These are phyloP conservation scores for Cordyceps farinosa DNA, from an alignment of 2,329 filamentous ascomycete species.

Conservation along the genomic window DNA sequence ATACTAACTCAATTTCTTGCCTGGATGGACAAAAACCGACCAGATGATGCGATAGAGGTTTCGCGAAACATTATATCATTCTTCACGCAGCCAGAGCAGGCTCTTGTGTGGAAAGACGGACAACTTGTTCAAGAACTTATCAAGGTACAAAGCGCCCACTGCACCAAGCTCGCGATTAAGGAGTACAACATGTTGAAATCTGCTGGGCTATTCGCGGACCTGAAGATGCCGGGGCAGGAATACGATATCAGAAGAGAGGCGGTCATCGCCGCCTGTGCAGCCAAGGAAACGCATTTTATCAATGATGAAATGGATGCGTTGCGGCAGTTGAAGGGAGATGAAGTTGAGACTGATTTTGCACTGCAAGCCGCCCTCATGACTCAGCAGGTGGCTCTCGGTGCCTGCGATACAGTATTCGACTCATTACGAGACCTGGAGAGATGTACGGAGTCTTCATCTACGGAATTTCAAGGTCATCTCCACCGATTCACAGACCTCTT, in stretches of 20 bases:
- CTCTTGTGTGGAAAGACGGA: neutral
- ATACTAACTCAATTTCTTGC: neutral
- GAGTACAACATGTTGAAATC: neutral
- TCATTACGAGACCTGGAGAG: conserved; percentile 2
- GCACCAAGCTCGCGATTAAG: neutral
- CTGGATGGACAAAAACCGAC: conserved; percentile 1
- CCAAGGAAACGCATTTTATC: neutral
- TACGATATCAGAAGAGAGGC: conserved; percentile 6
- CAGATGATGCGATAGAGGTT: neutral
- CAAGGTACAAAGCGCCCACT: neutral
- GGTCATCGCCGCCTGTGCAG: conserved; percentile 3
- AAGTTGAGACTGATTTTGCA: conserved; percentile 1
- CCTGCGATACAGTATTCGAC: neutral
- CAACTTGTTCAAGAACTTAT: neutral
- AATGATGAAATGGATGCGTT: neutral
- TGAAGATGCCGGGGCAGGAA: neutral
- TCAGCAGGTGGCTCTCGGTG: conserved; percentile 1
- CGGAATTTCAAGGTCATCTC: conserved; percentile 1
- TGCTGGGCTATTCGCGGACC: neutral
- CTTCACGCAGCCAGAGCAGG: conserved; percentile 5
- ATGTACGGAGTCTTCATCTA: neutral
- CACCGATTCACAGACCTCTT: conserved; percentile 20
- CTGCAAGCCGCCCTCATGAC: conserved; percentile 12
- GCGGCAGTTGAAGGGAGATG: neutral
- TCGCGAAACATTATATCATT: neutral